A percentile compares a stretch with the other conserved stretches of the same genome.
phyloP scores from a whole-genome alignment of 2,329 filamentous ascomycete genomes.

The Cladosporium oxysporum region DNA sequence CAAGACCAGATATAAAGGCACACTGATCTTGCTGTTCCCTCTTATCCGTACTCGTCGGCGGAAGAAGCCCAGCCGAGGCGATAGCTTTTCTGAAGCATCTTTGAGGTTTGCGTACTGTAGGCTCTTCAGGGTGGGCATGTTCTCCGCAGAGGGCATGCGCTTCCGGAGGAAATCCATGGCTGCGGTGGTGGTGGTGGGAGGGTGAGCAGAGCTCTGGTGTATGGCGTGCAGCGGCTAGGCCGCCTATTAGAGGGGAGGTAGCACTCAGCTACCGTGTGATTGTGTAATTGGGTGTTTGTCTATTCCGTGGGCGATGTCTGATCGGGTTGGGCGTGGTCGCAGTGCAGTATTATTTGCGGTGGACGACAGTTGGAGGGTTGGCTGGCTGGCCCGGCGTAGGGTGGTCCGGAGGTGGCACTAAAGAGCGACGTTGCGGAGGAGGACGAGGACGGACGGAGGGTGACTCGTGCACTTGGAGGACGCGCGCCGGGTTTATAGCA shows the following conservation, averaged over 20 bases:
- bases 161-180: constrained; percentile 48
- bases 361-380: constrained; percentile 3
- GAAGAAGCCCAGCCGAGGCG: constrained; percentile 73
- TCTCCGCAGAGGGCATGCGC: constrained; percentile 46
- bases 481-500: neutral
- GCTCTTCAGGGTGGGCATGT: constrained; percentile 47
- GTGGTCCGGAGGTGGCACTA: neutral
- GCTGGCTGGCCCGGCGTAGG: neutral
- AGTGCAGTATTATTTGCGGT: neutral
- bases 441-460: neutral
- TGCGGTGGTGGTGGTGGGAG: constrained; percentile 17
- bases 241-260: constrained; percentile 16
- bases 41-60: constrained; percentile 81
- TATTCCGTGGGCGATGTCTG: neutral
- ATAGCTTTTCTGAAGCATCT: constrained; percentile 44
- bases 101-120: constrained; percentile 38
- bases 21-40: constrained; percentile 88
- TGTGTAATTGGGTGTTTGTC: neutral
- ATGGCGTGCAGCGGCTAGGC: constrained; percentile 18
- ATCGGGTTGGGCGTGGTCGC: neutral
- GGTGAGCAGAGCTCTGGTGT: neutral
- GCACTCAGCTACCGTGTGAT: constrained; percentile 13
- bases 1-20: constrained; percentile 88
- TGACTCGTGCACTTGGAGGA: neutral
- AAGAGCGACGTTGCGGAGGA: constrained; percentile 4